These are phyloP conservation scores for Osmanthus fragrans DNA, from an alignment of 257 asterid species.

Conservation along the genomic window DNA sequence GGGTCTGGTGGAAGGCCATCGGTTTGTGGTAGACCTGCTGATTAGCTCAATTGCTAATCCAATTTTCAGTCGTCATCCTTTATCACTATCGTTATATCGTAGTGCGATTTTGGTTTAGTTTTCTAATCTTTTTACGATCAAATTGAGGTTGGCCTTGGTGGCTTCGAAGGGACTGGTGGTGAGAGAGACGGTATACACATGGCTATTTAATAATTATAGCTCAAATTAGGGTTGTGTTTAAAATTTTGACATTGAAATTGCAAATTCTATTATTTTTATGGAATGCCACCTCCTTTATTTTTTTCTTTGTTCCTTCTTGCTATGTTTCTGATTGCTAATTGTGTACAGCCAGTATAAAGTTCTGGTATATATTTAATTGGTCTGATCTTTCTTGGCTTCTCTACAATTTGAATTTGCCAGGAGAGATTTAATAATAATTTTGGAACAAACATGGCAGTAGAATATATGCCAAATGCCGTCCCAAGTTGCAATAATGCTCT, in stretches of 20 bases:
- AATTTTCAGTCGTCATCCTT: background rate
- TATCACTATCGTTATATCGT: background rate
- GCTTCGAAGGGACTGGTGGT: background rate
- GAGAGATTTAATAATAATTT: too few species aligned
- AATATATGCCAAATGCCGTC: background rate
- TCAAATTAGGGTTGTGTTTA: conserved; percentile 4
- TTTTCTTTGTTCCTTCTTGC: background rate
- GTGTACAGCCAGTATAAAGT: background rate
- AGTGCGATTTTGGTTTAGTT: conserved; percentile 1
- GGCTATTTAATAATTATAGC: conserved; percentile 1
- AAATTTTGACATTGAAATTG: conserved; percentile 7
- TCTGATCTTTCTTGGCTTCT: too few species aligned
- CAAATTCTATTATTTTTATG: background rate
- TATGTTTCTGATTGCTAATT: background rate
- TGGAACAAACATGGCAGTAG: too few species aligned
- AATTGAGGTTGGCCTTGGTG: background rate
- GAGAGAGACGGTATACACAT: background rate
- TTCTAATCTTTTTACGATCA: background rate
- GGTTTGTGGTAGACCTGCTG: conserved; percentile 68
- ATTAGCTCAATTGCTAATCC: background rate
- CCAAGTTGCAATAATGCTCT: background rate
- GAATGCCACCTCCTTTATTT: background rate
- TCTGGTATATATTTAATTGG: too few species aligned
- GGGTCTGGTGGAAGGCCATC: conserved; percentile 89
- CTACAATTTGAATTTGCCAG: too few species aligned